phyloP scores from a whole-genome alignment of 768 basidiomycete species.

The Mycena rebaudengoi region DNA sequence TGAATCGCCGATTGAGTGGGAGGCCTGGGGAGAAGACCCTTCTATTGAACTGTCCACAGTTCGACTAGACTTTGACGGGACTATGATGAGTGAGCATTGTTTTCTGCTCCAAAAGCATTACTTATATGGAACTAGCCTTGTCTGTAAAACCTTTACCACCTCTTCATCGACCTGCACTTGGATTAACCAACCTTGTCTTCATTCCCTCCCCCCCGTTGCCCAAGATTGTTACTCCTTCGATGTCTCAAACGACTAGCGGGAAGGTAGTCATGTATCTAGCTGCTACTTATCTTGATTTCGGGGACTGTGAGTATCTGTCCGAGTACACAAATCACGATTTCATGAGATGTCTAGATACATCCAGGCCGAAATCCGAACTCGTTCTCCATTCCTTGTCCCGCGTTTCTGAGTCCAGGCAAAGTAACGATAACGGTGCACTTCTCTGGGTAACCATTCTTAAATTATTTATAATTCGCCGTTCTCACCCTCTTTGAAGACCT shows the following conservation, averaged over 20 bases:
- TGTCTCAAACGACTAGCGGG: constrained; percentile 34
- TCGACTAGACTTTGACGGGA: constrained; percentile 56
- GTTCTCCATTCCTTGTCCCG: constrained; percentile 42
- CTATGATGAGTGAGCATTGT: constrained; percentile 49
- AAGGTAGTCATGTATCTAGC: constrained; percentile 56
- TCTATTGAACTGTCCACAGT: constrained; percentile 71
- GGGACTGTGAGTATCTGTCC: constrained; percentile 57
- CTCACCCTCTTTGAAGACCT: constrained; percentile 35
- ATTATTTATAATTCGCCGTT: neutral
- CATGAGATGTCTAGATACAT: constrained; percentile 35
- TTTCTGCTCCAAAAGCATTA: neutral
- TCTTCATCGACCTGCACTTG: constrained; percentile 45
- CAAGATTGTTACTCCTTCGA: constrained; percentile 19
- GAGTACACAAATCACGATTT: neutral
- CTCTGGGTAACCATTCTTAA: constrained; percentile 50
- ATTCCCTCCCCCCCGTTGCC: constrained; percentile 45
- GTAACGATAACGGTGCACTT: constrained; percentile 25
- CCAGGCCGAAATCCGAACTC: constrained; percentile 50
- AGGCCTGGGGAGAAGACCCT: constrained; percentile 66
- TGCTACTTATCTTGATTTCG: constrained; percentile 65
- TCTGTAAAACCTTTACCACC: constrained; percentile 54
- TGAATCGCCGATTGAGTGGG: constrained; percentile 52
- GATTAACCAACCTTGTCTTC: constrained; percentile 57
- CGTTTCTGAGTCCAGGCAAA: constrained; percentile 17
- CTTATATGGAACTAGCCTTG: constrained; percentile 45